Base-by-base conservation (phyloP, 1,284 basidiomycete species). In the Marasmius oreades region DNA sequence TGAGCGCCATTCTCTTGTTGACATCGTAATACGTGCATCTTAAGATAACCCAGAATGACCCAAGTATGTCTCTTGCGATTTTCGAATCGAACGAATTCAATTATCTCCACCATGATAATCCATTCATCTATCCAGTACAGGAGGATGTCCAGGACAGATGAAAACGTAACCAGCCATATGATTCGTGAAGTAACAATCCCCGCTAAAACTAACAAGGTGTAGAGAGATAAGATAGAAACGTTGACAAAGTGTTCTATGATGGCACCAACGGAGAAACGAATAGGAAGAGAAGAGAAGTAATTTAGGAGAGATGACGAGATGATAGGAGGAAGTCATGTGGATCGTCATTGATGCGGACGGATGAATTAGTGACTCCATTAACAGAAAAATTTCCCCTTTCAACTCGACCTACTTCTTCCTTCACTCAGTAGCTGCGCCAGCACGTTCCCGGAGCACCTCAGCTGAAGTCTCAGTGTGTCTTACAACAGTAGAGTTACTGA, bases 401-500 rank as follows among this genome's bases (percentile, higher is more conserved):
- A 50, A 24, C 28, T 12, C n/a, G 11, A 14, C 24, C 28, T 20
- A 7, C 39, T 14, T 50, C 28, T 26, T 50, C 18, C 47, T 31
- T 50, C 26, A 50, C 47, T 50, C 47, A 14, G 28, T 8, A 33
- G 26, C 28, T 7, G n/a, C n/a, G n/a, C n/a, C 26, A 31, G 28
- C 46, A 18, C 24, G 46, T 24, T 33, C 47, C 47, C 28, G 47
- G 14, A 33, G 47, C n/a, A 10, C 33, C 26, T 28, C 47, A 31
- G 47, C 28, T 8, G 47, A n/a, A 18, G 47, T 12, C 31, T 50
- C 28, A 22, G 47, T 37, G 23, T 59, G 58, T 43, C 46, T 53
- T 11, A 59, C 59, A 24, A 57, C 50, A 44, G 55, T 55, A 34
- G 67, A 67, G 51, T 73, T 70, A 56, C 73, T 74, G 62, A 80